Percentiles rank a stretch among this genome's conserved stretches.
Conservation (phyloP, 495 filamentous ascomycete species). For the Talaromyces adpressus region DNA sequence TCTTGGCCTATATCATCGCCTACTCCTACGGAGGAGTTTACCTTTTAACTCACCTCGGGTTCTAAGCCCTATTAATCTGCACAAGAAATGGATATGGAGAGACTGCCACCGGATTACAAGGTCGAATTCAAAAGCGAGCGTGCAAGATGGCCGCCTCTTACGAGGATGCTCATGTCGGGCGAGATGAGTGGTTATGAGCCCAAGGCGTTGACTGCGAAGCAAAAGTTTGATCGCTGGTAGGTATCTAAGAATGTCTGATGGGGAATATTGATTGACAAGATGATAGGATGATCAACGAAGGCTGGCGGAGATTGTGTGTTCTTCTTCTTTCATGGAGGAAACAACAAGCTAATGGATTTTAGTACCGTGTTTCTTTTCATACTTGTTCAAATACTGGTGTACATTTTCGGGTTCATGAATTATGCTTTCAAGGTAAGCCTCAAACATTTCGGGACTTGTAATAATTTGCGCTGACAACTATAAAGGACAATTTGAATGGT, state of each 20-base stretch:
- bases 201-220: constrained; percentile 46
- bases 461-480: neutral
- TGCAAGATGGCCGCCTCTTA: constrained; percentile 63
- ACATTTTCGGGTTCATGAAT: constrained; percentile 68
- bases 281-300: constrained; percentile 73
- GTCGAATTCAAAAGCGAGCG: constrained; percentile 38
- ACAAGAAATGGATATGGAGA: neutral
- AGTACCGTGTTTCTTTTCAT: constrained; percentile 69
- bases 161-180: constrained; percentile 60
- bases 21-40: neutral
- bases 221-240: constrained; percentile 45
- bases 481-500: constrained; percentile 51
- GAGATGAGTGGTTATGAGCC: constrained; percentile 60
- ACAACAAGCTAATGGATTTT: constrained; percentile 2
- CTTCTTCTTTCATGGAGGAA: constrained; percentile 7
- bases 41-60: neutral
- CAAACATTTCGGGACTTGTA: neutral
- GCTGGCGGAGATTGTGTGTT: constrained; percentile 62
- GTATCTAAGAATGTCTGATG: constrained; percentile 6
- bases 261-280: constrained; percentile 24
- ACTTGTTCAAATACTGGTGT: constrained; percentile 58
- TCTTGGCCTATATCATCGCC: neutral
- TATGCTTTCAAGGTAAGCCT: constrained; percentile 52
- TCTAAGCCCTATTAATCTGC: neutral
- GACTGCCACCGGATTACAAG: neutral